Conservation (phyloP, 345 rosid genomes). For the Microthlaspi erraticum region DNA sequence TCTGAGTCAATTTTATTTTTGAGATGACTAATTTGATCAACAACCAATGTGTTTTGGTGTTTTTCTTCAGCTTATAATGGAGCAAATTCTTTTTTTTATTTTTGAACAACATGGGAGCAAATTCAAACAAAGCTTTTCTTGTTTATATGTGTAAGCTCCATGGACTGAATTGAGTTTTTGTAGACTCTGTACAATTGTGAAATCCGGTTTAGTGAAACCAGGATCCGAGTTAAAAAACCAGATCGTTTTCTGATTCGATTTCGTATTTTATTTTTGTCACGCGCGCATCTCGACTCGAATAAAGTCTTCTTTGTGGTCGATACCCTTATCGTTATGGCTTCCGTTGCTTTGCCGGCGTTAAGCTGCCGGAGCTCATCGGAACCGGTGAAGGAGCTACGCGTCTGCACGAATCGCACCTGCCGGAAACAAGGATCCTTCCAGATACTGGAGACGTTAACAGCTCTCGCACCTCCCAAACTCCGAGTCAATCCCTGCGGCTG, state of each 20-base stretch:
- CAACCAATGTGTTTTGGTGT: neutral
- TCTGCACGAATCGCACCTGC: conserved; percentile 86
- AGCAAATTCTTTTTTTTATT: no score
- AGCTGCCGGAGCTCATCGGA: conserved; percentile 44
- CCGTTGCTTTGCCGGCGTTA: conserved; percentile 40
- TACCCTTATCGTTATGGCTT: conserved; percentile 40
- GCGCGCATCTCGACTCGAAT: conserved; percentile 32
- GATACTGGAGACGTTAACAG: conserved; percentile 61
- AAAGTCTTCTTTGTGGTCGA: neutral
- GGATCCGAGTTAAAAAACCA: neutral
- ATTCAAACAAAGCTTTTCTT: no score
- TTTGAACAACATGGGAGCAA: no score
- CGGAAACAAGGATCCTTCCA: conserved; percentile 79
- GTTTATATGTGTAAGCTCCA: neutral
- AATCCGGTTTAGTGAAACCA: neutral
- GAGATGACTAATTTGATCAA: neutral
- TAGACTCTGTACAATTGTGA: neutral
- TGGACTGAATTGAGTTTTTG: neutral
- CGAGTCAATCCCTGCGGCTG: conserved; percentile 69
- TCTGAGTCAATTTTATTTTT: neutral
- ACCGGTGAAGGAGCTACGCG: conserved; percentile 61
- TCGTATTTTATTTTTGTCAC: neutral
- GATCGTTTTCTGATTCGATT: neutral
- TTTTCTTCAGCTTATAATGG: neutral
- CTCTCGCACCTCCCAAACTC: conserved; percentile 68